Base-by-base conservation (phyloP, 2,329 filamentous ascomycete species). In the Apiospora phragmitis region DNA sequence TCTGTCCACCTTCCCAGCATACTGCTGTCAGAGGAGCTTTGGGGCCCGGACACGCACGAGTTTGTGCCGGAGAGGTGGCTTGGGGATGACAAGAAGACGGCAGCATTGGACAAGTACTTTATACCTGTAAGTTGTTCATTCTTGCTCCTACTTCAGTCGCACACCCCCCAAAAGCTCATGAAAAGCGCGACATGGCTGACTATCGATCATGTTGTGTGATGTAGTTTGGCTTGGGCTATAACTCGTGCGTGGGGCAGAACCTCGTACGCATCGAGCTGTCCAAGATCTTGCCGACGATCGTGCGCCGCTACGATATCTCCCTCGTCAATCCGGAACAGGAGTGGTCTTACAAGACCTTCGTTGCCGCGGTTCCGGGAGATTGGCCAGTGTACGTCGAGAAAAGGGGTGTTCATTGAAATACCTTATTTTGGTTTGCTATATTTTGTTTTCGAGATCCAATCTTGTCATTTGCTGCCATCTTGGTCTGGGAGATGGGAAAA, bases 1-100 rank as follows among this genome's bases (percentile, higher is more conserved):
- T 65, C 68, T 4, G 49, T 73, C 16, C 71, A 65, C 49, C 65
- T 71, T 8, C 66, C 41, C 26, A 67, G 71, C 6, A 70, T 70
- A 2, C 68, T 72, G 32, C 26, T 65, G 16, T 69, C 55, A 0
- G 69, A 67, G 55, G 68, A 68, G 18, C 41, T 72, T 18, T 73
- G 70, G 70, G 72, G 70, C 1, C 21, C 68, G 16, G 70, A 72
- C 12, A 70, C 21, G 66, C 26, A 35, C 18, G 70, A 69, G 26
- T 73, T 73, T 41, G 68, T 67, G 42, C 76, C 75, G 5, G 72
- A 76, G 8, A 71, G 75, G 38, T 78, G 76, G 75, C 68, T 79
- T 18, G 49, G 38, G 11, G 62, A 55, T 1, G 68, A 72, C 26
- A 38, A 62, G 32, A n/a, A 62, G 21, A 68, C 70, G 29, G 72